phyloP scores from a whole-genome alignment of 345 rosid species.

The Gynandropsis gynandra region DNA sequence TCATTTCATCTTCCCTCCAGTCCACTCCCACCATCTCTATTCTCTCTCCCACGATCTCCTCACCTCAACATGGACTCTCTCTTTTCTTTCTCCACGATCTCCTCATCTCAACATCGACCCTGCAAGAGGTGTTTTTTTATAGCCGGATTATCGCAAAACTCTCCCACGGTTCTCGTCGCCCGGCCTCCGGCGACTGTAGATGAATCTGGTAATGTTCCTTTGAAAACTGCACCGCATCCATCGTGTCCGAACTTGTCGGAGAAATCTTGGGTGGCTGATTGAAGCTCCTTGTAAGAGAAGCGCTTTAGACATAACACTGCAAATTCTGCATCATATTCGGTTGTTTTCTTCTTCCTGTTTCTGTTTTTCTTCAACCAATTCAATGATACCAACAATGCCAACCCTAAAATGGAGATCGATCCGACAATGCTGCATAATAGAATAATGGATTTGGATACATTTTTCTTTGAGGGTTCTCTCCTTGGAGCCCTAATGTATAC shows the following conservation, averaged over 20 bases:
- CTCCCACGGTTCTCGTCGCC: constrained; percentile 62
- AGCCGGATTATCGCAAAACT: no score
- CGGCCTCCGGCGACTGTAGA: constrained; percentile 48
- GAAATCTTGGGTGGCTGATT: constrained; percentile 41
- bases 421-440: constrained; percentile 48
- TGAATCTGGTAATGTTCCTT: constrained; percentile 41
- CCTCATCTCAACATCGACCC: no score
- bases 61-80: no score
- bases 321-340: constrained; percentile 36
- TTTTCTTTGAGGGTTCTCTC: constrained; percentile 29
- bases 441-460: constrained; percentile 32
- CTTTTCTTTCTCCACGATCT: no score
- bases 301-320: constrained; percentile 55
- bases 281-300: constrained; percentile 49
- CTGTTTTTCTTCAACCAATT: constrained; percentile 32
- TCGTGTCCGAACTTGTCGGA: constrained; percentile 52
- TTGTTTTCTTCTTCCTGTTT: constrained; percentile 33
- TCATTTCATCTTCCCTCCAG: no score
- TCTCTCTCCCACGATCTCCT: no score
- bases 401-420: constrained; percentile 34
- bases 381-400: constrained; percentile 31
- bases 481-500: constrained; percentile 46
- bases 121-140: no score
- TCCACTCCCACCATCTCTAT: no score
- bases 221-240: constrained; percentile 58